Base-by-base conservation (phyloP, 169 alveolate genomes). In the Plasmodium yoelii region DNA sequence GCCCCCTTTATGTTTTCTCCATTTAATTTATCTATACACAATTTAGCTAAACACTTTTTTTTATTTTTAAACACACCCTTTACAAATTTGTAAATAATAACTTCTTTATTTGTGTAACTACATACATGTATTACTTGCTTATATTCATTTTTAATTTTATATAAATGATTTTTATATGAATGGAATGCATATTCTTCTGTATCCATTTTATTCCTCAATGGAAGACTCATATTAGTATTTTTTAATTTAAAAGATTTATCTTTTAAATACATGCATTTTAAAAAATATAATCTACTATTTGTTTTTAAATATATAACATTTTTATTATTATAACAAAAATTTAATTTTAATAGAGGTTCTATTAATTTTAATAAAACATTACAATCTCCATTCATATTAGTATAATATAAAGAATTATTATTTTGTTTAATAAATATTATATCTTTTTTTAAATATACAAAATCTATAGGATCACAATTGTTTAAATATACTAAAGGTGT, bases 71-170 rank as follows among this genome's bases (percentile, higher is more conserved):
- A 28, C 60, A 49, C 47, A 10, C 87, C 87, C 55, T 86, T 86
- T n/a, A 86, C 86, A 26, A 69, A 59, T 86, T 86, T 86, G 53
- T 68, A 59, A 19, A 86, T 46, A n/a, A 59, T 65, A 26, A 64
- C 74, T 22, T 70, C 73, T 39, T 71, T 69, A 57, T 39, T 57
- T 1, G 77, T 57, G 46, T 86, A 86, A 69, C 87, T 44, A 59
- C 91, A 86, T 1, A 69, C 91, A 61, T 86, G 74, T 63, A 86
- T 86, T 3, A 86, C 87, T 34, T 86, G 87, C 19, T 70, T 70
- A 51, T 86, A 86, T 6, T 69, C 69, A 12, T 55, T 47, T 44
- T 49, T 71, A 7, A 49, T 60, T 42, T 86, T 60, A 63, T 26
- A 24, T 3, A n/a, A 24, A 60, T 44, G 15, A 24, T 86, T 86